Evolutionary conservation across 2,329 filamentous ascomycete species (phyloP).

Genomic region (Claviceps sorghi): DNA sequence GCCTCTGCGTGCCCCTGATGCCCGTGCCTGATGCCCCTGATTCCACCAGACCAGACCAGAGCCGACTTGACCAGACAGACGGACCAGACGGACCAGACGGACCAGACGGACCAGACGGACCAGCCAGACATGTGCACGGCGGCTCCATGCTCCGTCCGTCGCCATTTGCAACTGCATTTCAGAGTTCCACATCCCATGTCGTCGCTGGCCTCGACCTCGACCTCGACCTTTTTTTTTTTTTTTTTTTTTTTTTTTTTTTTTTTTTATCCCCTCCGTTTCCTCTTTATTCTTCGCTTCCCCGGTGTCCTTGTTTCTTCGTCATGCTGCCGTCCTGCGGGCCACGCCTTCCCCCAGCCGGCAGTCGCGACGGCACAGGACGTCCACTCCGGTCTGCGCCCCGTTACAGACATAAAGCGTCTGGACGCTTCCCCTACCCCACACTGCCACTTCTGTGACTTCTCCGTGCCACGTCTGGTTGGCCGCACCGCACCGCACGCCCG

Average conservation of each 20-base stretch:
- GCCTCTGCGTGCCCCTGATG: not conserved
- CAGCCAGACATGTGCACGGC: too few species aligned
- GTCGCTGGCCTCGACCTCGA: not conserved
- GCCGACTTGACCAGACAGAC: too few species aligned
- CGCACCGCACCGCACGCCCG: not conserved
- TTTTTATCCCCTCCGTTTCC: not conserved
- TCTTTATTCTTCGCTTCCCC: not conserved
- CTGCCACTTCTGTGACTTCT: too few species aligned
- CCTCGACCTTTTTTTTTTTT: not conserved
- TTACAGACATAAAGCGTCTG: not conserved
- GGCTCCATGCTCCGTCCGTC: not conserved
- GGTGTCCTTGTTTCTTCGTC: not conserved
- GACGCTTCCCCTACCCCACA: not conserved
- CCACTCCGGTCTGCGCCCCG: not conserved
- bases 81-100: too few species aligned
- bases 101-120: too few species aligned
- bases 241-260: not conserved
- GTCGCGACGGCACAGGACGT: not conserved
- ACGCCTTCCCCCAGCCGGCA: not conserved
- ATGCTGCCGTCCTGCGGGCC: not conserved
- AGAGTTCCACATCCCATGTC: too few species aligned
- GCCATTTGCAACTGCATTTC: conserved; percentile 1
- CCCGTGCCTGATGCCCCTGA: too few species aligned
- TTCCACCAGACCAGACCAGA: too few species aligned
- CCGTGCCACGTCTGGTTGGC: not conserved